Conservation (phyloP, 73 alveolate species). For the Tetrahymena elliotti region DNA sequence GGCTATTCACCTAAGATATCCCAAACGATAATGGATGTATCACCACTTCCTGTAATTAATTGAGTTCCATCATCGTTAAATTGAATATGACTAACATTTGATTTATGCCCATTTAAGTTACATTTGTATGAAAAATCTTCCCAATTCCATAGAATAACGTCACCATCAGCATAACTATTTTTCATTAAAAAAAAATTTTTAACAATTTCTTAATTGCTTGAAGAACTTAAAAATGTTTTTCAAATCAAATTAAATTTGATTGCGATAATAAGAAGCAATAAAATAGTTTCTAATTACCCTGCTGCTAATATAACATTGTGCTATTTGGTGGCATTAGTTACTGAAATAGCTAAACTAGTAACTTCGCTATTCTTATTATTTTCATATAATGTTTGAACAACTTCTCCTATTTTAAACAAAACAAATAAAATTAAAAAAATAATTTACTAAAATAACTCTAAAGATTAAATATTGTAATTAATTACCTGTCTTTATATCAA, state of each 20-base stretch:
- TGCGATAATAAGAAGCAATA: no score
- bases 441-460: not conserved
- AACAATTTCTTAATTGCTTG: not conserved
- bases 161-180: not conserved
- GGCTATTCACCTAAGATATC: constrained; percentile 18
- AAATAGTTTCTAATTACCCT: not conserved
- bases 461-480: not conserved
- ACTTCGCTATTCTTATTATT: not conserved
- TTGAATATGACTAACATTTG: not conserved
- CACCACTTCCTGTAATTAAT: constrained; percentile 36
- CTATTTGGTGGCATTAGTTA: not conserved
- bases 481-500: not conserved
- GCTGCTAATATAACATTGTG: not conserved
- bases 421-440: not conserved
- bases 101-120: not conserved
- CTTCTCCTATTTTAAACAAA: not conserved
- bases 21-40: constrained; percentile 31
- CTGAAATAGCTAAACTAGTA: not conserved
- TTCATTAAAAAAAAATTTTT: no score
- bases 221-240: no score
- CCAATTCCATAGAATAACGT: not conserved
- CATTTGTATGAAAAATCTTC: not conserved
- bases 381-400: not conserved
- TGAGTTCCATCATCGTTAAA: not conserved
- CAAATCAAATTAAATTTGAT: no score